Percentiles rank a stretch among this genome's conserved stretches.
These are phyloP conservation scores for Citrus trifoliata DNA, from an alignment of 345 rosid species.

Conservation along the genomic window DNA sequence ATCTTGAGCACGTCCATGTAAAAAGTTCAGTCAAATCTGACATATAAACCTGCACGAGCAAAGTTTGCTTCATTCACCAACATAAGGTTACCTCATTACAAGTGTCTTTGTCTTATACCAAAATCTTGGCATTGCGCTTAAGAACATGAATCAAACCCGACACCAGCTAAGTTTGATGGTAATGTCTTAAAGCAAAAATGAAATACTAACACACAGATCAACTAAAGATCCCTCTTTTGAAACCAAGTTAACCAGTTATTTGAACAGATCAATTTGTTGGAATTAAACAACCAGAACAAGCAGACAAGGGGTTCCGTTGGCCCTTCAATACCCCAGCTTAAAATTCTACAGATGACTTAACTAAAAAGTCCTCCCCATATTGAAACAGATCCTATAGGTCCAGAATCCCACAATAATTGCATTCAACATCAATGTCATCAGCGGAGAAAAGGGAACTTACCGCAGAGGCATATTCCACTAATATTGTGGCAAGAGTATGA, in stretches of 20 bases:
- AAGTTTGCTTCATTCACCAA: constrained; percentile 10
- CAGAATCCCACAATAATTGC: neutral
- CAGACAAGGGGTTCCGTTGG: neutral
- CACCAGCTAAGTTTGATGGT: too few relatives aligned
- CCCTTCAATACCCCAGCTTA: neutral
- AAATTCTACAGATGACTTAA: neutral
- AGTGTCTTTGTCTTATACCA: neutral
- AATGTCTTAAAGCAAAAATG: neutral
- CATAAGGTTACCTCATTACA: neutral
- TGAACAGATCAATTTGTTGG: neutral
- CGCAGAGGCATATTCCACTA: constrained; percentile 96
- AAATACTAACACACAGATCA: neutral
- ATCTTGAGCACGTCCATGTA: constrained; percentile 87
- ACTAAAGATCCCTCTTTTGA: neutral
- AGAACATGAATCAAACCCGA: neutral
- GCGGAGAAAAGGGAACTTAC: constrained; percentile 36
- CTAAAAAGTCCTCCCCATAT: neutral
- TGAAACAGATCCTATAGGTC: neutral
- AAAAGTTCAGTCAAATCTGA: constrained; percentile 78
- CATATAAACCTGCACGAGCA: constrained; percentile 60
- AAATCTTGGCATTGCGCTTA: neutral
- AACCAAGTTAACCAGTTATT: constrained; percentile 3
- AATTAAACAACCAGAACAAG: neutral
- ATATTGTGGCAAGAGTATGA: constrained; percentile 71
- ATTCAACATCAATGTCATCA: constrained; percentile 4